Evolutionary conservation across 73 alveolate genomes (phyloP), one percentile per base, ranked within the genome.

Genomic region (Blepharisma japonicum): DNA sequence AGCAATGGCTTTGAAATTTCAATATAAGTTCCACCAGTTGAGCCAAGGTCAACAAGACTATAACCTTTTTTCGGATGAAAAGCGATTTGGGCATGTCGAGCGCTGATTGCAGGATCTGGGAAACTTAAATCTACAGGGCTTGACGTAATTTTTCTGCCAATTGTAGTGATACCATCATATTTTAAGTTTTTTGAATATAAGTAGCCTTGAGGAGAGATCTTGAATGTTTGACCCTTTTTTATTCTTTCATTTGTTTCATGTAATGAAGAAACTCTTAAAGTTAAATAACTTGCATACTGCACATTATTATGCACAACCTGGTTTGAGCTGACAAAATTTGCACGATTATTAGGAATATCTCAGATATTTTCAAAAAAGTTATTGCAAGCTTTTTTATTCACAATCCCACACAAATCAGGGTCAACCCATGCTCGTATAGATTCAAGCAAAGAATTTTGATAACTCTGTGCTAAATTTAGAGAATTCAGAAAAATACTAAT

Each of bases 11-110:
- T 9, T 9, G 39, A 14, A 0, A 61, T 5, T n/a, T 61, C 47
- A 14, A 18, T 61, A 39, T 20, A 61, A 25, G 47, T 61, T 1
- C 74, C 74, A 18, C 74, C 74, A 20, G 49, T 20, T 5, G 74
- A 61, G 18, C 74, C 74, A 14, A 61, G 50, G 47, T 61, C 74
- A 61, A 14, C 23, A 1, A 20, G 23, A 61, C 47, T 20, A 14
- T 14, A 14, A 2, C 74, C 74, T 20, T 20, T 25, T 61, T n/a
- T 25, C 23, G 74, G 49, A 5, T 61, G 74, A 61, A 14, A 61
- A 18, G 74, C 14, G 23, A 61, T 18, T 18, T 14, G n/a, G 2
- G 47, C 74, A 61, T 61, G 74, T 18, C 14, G 0, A 14, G 74
- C 74, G 23, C 74, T 61, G 39, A 61, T 61, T 18, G 74, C 14